Percentiles rank a stretch among this genome's conserved stretches.
Conservation (phyloP, 345 rosid genomes). For the Gossypium stocksii region DNA sequence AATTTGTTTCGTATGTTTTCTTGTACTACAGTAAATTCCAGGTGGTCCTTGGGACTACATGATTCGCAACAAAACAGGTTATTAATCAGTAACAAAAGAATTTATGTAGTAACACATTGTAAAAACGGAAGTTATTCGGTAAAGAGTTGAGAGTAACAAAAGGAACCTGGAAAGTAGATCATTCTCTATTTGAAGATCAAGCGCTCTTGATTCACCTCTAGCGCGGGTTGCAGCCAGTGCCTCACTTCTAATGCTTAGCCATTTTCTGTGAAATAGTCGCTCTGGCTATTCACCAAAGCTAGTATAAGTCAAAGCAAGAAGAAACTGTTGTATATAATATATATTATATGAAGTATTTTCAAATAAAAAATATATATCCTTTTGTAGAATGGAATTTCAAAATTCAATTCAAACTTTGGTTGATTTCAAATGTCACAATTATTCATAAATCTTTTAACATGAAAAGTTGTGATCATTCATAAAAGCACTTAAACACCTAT, state of each 20-base stretch:
- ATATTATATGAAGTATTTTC: too few species aligned
- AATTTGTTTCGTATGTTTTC: conserved; percentile 71
- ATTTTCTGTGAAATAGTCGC: conserved; percentile 78
- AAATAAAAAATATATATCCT: too few species aligned
- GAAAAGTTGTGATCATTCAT: too few species aligned
- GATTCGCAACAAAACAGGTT: conserved; percentile 2
- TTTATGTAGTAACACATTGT: neutral
- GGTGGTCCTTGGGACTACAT: conserved; percentile 76
- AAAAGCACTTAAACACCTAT: too few species aligned
- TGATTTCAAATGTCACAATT: too few species aligned
- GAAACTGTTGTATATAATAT: neutral
- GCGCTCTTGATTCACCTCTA: conserved; percentile 58
- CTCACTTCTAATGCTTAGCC: conserved; percentile 65
- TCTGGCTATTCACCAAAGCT: conserved; percentile 74
- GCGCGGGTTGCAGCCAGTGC: conserved; percentile 91
- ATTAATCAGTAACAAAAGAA: neutral
- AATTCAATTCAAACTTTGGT: too few species aligned
- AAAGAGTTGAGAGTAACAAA: neutral
- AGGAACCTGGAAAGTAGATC: conserved; percentile 75
- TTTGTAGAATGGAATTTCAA: too few species aligned
- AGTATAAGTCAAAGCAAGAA: conserved; percentile 36
- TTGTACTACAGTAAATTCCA: conserved; percentile 78
- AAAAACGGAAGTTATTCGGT: neutral
- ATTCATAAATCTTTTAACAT: too few species aligned
- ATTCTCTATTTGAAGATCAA: conserved; percentile 65